Evolutionary conservation across 257 asterid genomes (phyloP).

Genomic region (Echites panduratus): DNA sequence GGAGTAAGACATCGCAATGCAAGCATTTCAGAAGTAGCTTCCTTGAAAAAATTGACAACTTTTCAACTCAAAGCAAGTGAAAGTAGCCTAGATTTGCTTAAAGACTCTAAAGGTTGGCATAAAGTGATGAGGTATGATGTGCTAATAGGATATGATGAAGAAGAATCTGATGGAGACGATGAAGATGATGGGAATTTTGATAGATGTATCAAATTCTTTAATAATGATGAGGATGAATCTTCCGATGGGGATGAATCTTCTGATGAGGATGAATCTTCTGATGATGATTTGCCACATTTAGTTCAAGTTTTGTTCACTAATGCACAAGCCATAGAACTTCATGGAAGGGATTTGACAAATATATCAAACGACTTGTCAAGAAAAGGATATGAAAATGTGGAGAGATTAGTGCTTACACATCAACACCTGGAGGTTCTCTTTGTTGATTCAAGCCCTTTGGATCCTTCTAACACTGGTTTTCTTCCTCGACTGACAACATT

Average conservation of each 20-base stretch:
- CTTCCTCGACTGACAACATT: no score
- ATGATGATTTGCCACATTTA: no score
- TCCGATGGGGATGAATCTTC: no score
- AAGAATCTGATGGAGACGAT: no score
- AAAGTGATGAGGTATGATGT: neutral
- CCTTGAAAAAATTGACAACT: conserved; percentile 6
- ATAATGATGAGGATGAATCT: no score
- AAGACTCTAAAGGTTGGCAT: neutral
- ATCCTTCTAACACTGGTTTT: no score
- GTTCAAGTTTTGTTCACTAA: no score
- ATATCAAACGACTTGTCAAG: neutral
- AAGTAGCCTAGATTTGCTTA: neutral
- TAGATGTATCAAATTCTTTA: neutral
- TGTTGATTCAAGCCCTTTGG: no score
- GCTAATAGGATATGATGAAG: neutral
- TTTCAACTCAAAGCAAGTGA: neutral
- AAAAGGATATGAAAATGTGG: neutral
- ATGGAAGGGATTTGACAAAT: neutral
- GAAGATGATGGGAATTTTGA: neutral
- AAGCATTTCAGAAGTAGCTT: no score
- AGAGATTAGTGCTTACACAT: neutral
- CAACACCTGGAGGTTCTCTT: neutral
- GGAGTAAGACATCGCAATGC: neutral
- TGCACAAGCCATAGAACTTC: neutral
- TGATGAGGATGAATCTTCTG: no score